Conservation (phyloP, 2,329 filamentous ascomycete species). For the Eutypa lata region DNA sequence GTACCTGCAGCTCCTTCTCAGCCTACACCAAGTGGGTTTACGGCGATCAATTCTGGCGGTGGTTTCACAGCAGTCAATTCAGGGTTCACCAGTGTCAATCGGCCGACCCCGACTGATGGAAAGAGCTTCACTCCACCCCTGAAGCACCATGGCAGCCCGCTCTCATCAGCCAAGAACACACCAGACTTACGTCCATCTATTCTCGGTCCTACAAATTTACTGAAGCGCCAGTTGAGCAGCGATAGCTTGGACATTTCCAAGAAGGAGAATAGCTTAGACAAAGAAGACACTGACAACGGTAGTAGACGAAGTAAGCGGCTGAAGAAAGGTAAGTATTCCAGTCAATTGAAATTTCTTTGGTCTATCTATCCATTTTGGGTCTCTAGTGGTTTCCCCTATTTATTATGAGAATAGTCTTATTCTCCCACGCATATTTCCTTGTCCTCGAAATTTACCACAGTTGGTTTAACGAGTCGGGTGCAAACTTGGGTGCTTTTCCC, state of each 20-base stretch:
- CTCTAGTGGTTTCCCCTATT: no score
- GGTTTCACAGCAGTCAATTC: constrained; percentile 74
- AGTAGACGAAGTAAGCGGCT: constrained; percentile 88
- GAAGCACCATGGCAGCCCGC: constrained; percentile 60
- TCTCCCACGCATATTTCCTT: no score
- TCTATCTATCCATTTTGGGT: no score
- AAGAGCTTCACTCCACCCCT: constrained; percentile 61
- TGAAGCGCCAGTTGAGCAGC: constrained; percentile 75
- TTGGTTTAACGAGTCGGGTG: neutral
- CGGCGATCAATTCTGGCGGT: constrained; percentile 55
- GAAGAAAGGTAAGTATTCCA: constrained; percentile 67
- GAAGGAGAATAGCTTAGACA: constrained; percentile 46
- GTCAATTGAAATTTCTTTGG: neutral
- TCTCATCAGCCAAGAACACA: constrained; percentile 61
- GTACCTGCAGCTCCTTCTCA: constrained; percentile 35
- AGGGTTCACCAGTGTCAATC: constrained; percentile 67
- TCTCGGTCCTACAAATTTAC: constrained; percentile 52
- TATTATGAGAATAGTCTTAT: neutral
- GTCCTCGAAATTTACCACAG: neutral
- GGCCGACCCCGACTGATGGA: constrained; percentile 38
- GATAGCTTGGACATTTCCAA: constrained; percentile 48
- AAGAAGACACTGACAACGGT: constrained; percentile 60
- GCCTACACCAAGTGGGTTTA: constrained; percentile 54
- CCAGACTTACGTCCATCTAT: constrained; percentile 60
- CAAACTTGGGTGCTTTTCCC: constrained; percentile 7